phyloP scores from a whole-genome alignment of 306 rosid species.

The Rosa chinensis region DNA sequence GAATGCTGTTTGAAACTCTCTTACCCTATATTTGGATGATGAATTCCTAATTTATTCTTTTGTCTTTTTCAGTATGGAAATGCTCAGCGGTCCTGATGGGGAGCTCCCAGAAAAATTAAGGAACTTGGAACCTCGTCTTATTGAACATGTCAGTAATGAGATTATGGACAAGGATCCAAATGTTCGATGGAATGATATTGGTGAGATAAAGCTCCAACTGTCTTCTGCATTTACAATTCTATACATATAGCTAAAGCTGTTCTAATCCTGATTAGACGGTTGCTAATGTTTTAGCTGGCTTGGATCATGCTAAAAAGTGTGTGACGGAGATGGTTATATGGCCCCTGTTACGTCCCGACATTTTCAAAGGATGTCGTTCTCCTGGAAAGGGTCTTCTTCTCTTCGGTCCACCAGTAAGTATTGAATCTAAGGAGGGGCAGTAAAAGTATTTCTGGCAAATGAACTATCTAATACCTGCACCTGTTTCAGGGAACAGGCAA shows the following conservation, averaged over 20 bases:
- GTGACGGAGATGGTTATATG: slow-evolving; percentile 90
- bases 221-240: slow-evolving; percentile 22
- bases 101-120: slow-evolving; percentile 98
- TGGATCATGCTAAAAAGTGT: slow-evolving; percentile 84
- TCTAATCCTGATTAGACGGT: slow-evolving; percentile 27
- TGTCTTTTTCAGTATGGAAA: slow-evolving; percentile 64
- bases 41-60: slow-evolving; percentile 28
- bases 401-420: slow-evolving; percentile 95
- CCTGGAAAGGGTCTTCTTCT: slow-evolving; percentile 97
- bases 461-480: slow-evolving; percentile 20
- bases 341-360: slow-evolving; percentile 86
- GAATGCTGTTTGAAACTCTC: neutral
- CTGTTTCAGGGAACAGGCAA: slow-evolving; percentile 89
- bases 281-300: slow-evolving; percentile 60
- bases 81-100: slow-evolving; percentile 91
- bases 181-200: slow-evolving; percentile 56
- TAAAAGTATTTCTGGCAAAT: slow-evolving; percentile 20
- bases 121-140: slow-evolving; percentile 94
- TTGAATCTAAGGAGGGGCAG: slow-evolving; percentile 23
- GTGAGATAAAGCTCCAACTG: slow-evolving; percentile 43
- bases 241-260: slow-evolving; percentile 16
- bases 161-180: slow-evolving; percentile 93
- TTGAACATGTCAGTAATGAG: slow-evolving; percentile 96
- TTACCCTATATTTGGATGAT: neutral
- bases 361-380: slow-evolving; percentile 88